Conservation (phyloP, 2,329 filamentous ascomycete species). For the Pseudonectria foliicola region DNA sequence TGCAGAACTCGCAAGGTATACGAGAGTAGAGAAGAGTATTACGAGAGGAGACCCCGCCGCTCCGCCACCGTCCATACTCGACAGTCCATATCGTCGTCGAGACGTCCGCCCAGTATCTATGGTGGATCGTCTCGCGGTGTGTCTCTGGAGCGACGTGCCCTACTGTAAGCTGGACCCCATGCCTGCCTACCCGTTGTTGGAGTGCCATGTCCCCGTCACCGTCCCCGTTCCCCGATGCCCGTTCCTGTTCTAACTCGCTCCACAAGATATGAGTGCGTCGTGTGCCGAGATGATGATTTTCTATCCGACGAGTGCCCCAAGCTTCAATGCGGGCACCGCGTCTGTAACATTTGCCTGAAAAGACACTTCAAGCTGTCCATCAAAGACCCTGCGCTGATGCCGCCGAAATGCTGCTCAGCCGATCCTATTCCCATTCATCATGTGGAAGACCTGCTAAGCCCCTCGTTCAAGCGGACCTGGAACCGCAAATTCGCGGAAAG, state of each 20-base stretch:
- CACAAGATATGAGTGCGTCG: slow-evolving; percentile 61
- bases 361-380: slow-evolving; percentile 69
- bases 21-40: slow-evolving; percentile 15
- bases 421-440: slow-evolving; percentile 68
- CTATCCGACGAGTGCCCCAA: slow-evolving; percentile 58
- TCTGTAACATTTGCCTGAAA: slow-evolving; percentile 72
- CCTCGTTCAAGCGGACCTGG: slow-evolving; percentile 70
- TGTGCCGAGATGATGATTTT: slow-evolving; percentile 60
- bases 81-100: slow-evolving; percentile 19
- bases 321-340: slow-evolving; percentile 70
- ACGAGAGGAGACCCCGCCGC: slow-evolving; percentile 18
- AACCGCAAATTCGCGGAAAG: slow-evolving; percentile 75
- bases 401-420: slow-evolving; percentile 70
- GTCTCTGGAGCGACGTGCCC: slow-evolving; percentile 20
- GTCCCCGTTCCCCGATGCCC: too few relatives aligned
- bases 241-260: slow-evolving; percentile 10
- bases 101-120: slow-evolving; percentile 20
- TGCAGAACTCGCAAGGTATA: slow-evolving; percentile 16
- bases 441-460: slow-evolving; percentile 68
- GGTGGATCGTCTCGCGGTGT: slow-evolving; percentile 19
- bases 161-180: slow-evolving; percentile 15
- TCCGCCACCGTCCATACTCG: slow-evolving; percentile 10
- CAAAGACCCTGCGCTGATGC: slow-evolving; percentile 74
- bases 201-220: too few relatives aligned
- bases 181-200: background rate